phyloP scores from a whole-genome alignment of 176 grass and related monocot genomes.

The Cymbopogon citratus region DNA sequence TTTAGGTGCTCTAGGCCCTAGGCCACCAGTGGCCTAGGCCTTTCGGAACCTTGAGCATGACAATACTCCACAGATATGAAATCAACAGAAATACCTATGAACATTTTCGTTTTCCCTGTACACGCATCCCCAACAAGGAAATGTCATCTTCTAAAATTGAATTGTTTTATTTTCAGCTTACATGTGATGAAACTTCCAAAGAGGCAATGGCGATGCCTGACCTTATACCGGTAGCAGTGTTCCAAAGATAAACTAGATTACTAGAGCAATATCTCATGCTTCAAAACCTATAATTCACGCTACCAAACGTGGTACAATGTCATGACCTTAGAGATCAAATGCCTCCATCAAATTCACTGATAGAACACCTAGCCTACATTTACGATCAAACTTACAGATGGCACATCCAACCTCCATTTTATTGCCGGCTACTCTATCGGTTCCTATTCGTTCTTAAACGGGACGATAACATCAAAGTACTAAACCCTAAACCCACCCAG shows the following conservation, averaged over 20 bases:
- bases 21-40: not conserved
- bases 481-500: conserved; percentile 31
- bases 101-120: not conserved
- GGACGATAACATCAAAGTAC: conserved; percentile 10
- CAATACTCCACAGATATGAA: not conserved
- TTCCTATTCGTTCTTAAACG: not conserved
- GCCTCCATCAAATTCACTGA: not conserved
- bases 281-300: not conserved
- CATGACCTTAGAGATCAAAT: not conserved
- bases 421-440: not conserved
- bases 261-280: not conserved
- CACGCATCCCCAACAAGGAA: not conserved
- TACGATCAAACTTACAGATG: not conserved
- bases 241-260: not conserved
- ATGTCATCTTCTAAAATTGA: not conserved
- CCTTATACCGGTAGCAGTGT: not conserved
- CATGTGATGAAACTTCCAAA: not conserved
- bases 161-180: not conserved
- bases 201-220: not conserved
- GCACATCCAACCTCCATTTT: not conserved
- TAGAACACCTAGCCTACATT: not conserved
- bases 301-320: not conserved
- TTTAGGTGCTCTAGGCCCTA: not conserved
- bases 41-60: not conserved
- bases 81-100: not conserved